These are phyloP conservation scores for Fusarium transvaalense DNA, from an alignment of 2,329 filamentous ascomycete genomes.

Conservation along the genomic window DNA sequence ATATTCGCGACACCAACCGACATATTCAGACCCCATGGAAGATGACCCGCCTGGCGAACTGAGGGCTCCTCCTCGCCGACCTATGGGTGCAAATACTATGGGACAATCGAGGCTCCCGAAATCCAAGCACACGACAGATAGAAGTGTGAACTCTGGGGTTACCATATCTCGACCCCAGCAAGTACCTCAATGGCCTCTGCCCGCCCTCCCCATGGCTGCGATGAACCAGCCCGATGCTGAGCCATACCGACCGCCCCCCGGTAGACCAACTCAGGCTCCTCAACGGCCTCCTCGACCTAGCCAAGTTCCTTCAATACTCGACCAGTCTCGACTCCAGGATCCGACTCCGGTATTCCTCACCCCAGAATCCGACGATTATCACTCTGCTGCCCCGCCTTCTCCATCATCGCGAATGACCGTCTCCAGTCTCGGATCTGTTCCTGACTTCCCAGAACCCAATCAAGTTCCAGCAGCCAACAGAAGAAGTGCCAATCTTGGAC, in stretches of 20 bases:
- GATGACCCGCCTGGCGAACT: conserved; percentile 45
- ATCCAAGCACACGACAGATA: conserved; percentile 40
- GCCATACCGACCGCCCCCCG: conserved; percentile 65
- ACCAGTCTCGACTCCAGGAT: conserved; percentile 68
- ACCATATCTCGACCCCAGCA: conserved; percentile 67
- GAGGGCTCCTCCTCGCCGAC: conserved; percentile 48
- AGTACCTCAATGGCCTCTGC: conserved; percentile 67
- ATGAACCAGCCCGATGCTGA: conserved; percentile 52
- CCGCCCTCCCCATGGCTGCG: conserved; percentile 55
- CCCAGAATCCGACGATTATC: conserved; percentile 51
- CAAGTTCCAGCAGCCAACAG: conserved; percentile 52
- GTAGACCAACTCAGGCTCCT: conserved; percentile 63
- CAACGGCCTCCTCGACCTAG: conserved; percentile 72
- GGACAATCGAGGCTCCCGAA: conserved; percentile 37
- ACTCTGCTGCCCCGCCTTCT: conserved; percentile 61
- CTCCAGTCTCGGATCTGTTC: conserved; percentile 68
- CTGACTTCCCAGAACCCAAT: conserved; percentile 67
- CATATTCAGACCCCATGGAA: conserved; percentile 47
- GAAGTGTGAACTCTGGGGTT: conserved; percentile 48
- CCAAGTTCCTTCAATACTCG: conserved; percentile 69
- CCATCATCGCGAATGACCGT: conserved; percentile 64
- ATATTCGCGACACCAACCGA: conserved; percentile 42
- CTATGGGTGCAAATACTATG: conserved; percentile 39
- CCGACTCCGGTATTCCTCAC: conserved; percentile 64
- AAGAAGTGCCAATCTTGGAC: conserved; percentile 64